phyloP scores from a whole-genome alignment of 108 stramenopile genomes.

The Pseudonitzschia pungens region DNA sequence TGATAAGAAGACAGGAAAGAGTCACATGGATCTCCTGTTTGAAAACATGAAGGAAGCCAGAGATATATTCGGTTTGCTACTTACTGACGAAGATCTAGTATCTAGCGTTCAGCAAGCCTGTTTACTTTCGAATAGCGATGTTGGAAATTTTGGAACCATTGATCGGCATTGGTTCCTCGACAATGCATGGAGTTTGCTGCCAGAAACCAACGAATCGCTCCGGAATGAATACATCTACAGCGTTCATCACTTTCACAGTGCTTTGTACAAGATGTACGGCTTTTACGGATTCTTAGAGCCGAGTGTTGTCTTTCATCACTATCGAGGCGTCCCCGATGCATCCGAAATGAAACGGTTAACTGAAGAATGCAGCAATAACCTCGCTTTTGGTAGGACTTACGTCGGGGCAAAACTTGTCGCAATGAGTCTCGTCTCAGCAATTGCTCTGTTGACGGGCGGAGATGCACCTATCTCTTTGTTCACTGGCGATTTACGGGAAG shows the following conservation, averaged over 20 bases:
- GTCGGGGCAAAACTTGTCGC: constrained; percentile 51
- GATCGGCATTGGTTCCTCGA: constrained; percentile 48
- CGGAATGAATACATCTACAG: constrained; percentile 44
- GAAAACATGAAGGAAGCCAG: constrained; percentile 23
- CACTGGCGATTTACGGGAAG: constrained; percentile 48
- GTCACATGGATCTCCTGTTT: constrained; percentile 39
- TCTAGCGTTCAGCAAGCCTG: constrained; percentile 47
- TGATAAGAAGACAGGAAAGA: constrained; percentile 24
- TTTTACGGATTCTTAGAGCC: constrained; percentile 52
- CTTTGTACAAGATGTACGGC: constrained; percentile 48
- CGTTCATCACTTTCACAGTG: constrained; percentile 43
- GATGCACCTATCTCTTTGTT: constrained; percentile 57
- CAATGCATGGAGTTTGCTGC: constrained; percentile 60
- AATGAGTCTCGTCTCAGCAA: constrained; percentile 42
- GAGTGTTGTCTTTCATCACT: constrained; percentile 30
- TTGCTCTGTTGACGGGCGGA: constrained; percentile 55
- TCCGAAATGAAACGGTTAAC: constrained; percentile 23
- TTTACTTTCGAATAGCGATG: constrained; percentile 39
- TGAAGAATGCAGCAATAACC: constrained; percentile 27
- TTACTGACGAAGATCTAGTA: constrained; percentile 35
- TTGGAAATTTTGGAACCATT: constrained; percentile 44
- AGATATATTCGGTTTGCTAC: constrained; percentile 18
- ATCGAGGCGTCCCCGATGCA: constrained; percentile 31
- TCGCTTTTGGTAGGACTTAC: constrained; percentile 40
- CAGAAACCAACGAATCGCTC: constrained; percentile 47